Evolutionary conservation across 2,329 filamentous ascomycete genomes (phyloP), one percentile per base, ranked within the genome.

Genomic region (Coniochaeta hoffmannii): DNA sequence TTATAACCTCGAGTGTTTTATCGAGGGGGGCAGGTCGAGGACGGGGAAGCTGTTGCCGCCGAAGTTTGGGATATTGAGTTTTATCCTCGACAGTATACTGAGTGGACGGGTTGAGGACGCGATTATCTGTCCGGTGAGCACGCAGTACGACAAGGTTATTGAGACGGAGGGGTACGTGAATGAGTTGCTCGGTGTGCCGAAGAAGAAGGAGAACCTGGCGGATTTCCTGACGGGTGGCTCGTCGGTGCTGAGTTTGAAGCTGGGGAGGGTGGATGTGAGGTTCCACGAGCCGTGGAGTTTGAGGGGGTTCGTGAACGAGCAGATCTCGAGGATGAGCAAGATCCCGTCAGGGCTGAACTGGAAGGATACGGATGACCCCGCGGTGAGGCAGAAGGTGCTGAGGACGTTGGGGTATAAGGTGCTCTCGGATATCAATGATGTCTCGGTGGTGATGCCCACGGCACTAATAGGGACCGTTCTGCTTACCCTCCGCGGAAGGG

Each of bases 81-180:
- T 97, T 64, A 82, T 97, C 36, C 75, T 99, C 17, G 94, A 99
- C 63, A 95, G 90, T 62, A 79, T 99, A 14, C 74, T 97, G 6
- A 95, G 90, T 0, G 91, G 92, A 0, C 82, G 92, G 7, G 91
- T 96, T 0, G 79, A 95, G 50, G 94, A 99, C 69, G 87, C 90
- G 31, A 89, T 97, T 41, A 90, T 99, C 53, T 96, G 93, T 63
- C 94, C 94, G 0, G 94, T 99, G 49, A 95, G 89, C 69, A 97
- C 92, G 0, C 94, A 99, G 68, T 99, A 99, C 67, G 94, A 99
- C 76, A 99, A 97, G 68, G 94, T 99, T 55, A 95, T 99, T 57
- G 94, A 99, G 70, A 96, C 95, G 1, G 91, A 96, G 70, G 94
- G 91, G 5, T 99, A 99, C 66, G 93, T 97, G 46, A 94, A 86